Conservation (phyloP, 2,329 filamentous ascomycete species). For the Aspergillus ibericus region DNA sequence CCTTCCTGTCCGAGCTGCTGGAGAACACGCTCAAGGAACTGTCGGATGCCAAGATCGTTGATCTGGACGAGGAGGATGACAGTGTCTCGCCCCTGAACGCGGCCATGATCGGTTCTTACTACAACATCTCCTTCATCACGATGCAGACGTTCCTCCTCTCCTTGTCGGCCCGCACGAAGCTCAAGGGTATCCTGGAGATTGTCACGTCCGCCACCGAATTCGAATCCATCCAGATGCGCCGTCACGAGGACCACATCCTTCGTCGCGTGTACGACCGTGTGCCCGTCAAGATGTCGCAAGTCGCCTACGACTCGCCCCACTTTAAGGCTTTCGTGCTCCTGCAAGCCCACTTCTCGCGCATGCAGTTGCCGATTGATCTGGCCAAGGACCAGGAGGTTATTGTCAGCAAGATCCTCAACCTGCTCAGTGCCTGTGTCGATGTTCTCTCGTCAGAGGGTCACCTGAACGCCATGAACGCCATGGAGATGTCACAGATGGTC, state of each 20-base stretch:
- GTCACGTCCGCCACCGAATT: conserved; percentile 96
- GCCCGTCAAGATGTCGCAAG: conserved; percentile 90
- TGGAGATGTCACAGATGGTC: conserved; percentile 99
- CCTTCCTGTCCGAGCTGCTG: conserved; percentile 89
- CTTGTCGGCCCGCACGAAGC: conserved; percentile 81
- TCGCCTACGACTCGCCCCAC: conserved; percentile 86
- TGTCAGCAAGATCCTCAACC: conserved; percentile 76
- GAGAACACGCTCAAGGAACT: conserved; percentile 90
- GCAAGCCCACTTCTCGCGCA: conserved; percentile 94
- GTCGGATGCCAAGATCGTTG: conserved; percentile 89
- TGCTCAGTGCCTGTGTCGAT: conserved; percentile 90
- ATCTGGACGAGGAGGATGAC: conserved; percentile 92
- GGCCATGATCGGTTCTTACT: conserved; percentile 97
- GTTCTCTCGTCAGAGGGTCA: conserved; percentile 94
- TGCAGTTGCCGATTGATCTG: conserved; percentile 93
- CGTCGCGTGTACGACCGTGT: conserved; percentile 91
- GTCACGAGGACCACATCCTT: conserved; percentile 85
- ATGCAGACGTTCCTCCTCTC: conserved; percentile 99
- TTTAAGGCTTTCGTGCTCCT: conserved; percentile 98
- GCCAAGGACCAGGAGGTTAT: conserved; percentile 94
- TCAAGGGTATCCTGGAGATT: conserved; percentile 96
- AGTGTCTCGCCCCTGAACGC: conserved; percentile 86
- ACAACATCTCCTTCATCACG: conserved; percentile 98
- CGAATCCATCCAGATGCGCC: conserved; percentile 87
- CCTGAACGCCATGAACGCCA: conserved; percentile 94